Evolutionary conservation across 495 filamentous ascomycete genomes (phyloP).

Genomic region (Hypoxylon rickii): DNA sequence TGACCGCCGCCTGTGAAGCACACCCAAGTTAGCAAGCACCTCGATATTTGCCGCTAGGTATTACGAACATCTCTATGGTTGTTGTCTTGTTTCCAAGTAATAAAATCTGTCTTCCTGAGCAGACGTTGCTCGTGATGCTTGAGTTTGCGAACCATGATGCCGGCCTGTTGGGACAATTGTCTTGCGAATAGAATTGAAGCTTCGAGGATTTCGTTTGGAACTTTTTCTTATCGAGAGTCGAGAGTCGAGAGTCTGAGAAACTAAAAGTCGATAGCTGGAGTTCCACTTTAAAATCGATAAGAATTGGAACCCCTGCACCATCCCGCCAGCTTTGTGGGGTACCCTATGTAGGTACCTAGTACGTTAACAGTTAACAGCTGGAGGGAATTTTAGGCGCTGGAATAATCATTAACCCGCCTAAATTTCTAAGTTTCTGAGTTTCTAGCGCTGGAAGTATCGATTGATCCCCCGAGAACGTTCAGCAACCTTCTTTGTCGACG

Average conservation of each 20-base stretch:
- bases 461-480: no score
- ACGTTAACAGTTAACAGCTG: no score
- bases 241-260: slow-evolving; percentile 10
- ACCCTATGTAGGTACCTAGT: no score
- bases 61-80: slow-evolving; percentile 69
- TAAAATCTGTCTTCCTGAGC: slow-evolving; percentile 92
- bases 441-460: no score
- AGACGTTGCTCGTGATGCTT: slow-evolving; percentile 84
- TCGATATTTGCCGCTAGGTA: not conserved
- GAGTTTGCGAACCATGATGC: slow-evolving; percentile 81
- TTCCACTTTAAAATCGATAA: slow-evolving; percentile 15
- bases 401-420: slow-evolving; percentile 26
- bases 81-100: slow-evolving; percentile 87
- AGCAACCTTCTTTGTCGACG: no score
- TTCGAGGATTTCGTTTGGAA: no score
- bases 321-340: slow-evolving; percentile 6
- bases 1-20: slow-evolving; percentile 58
- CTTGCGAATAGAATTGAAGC: slow-evolving; percentile 16
- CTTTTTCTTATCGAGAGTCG: slow-evolving; percentile 19
- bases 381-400: slow-evolving; percentile 5
- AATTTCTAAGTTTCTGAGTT: slow-evolving; percentile 22
- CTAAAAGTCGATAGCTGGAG: not conserved
- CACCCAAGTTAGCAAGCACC: not conserved
- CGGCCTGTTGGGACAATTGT: not conserved
- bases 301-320: slow-evolving; percentile 23